These are phyloP conservation scores for Xylaria cubensis DNA, from an alignment of 495 filamentous ascomycete species.

Conservation along the genomic window DNA sequence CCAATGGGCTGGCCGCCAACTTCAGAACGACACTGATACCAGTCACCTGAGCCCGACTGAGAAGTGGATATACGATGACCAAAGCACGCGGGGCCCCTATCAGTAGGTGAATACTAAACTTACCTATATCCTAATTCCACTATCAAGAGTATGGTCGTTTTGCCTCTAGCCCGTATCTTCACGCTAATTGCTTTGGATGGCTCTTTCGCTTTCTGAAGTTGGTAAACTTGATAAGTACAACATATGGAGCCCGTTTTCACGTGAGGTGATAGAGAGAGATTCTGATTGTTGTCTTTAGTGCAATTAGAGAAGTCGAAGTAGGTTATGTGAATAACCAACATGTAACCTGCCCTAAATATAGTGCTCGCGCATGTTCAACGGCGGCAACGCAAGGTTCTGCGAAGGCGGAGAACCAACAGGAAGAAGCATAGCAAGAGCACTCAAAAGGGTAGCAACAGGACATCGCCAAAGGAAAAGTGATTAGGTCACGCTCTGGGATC, in stretches of 20 bases:
- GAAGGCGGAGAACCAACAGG: background rate
- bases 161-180: background rate
- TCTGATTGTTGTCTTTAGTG: conserved; percentile 2
- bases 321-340: conserved; percentile 1
- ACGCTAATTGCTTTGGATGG: background rate
- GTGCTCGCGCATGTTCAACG: background rate
- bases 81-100: background rate
- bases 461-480: background rate
- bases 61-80: conserved; percentile 5
- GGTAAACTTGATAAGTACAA: no score
- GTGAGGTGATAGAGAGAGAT: background rate
- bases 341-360: no score
- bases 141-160: background rate
- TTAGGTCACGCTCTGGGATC: background rate
- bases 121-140: background rate
- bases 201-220: background rate
- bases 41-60: conserved; percentile 7
- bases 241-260: no score
- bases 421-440: background rate
- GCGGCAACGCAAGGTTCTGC: conserved; percentile 14
- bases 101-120: background rate
- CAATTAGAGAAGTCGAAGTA: conserved; percentile 1
- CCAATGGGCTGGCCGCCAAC: background rate
- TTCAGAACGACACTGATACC: background rate
- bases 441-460: background rate